Conservation (phyloP, 148 eudicot species). For the Tetragonia tetragonoides region DNA sequence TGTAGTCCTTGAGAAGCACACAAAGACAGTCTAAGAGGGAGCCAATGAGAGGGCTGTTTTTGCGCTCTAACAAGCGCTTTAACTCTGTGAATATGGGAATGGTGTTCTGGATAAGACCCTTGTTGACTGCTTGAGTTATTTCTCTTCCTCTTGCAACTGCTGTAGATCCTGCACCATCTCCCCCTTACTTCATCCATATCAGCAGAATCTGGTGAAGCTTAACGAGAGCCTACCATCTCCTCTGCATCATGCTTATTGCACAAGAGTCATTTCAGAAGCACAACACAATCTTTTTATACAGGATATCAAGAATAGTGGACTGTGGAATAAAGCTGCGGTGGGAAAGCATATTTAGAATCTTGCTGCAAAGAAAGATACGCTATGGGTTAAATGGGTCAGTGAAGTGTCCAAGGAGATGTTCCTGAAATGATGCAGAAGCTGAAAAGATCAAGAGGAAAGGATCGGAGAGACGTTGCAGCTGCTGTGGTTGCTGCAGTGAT, state of each 20-base stretch:
- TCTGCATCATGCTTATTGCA: slow-evolving; percentile 37
- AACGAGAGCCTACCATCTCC: slow-evolving; percentile 69
- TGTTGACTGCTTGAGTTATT: slow-evolving; percentile 84
- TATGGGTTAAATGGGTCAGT: too few species aligned
- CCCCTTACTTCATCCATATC: slow-evolving; percentile 69
- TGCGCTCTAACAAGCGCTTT: slow-evolving; percentile 70
- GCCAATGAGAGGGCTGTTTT: slow-evolving; percentile 87
- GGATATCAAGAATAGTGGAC: too few species aligned
- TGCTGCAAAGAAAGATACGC: too few species aligned
- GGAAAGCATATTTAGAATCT: too few species aligned
- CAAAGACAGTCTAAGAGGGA: slow-evolving; percentile 97
- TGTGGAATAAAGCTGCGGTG: too few species aligned
- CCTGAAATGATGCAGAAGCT: too few species aligned
- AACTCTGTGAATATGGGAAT: slow-evolving; percentile 94
- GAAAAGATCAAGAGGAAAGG: too few species aligned
- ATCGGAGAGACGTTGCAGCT: too few species aligned
- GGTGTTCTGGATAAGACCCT: slow-evolving; percentile 84
- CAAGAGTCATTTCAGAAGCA: too few species aligned
- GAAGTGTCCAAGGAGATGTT: too few species aligned
- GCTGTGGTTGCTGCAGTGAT: too few species aligned
- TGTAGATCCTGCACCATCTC: slow-evolving; percentile 32
- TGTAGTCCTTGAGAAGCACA: slow-evolving; percentile 87
- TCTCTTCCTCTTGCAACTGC: slow-evolving; percentile 68
- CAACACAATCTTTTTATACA: too few species aligned
- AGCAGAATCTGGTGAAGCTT: slow-evolving; percentile 54